Conservation (phyloP, 2,329 filamentous ascomycete genomes). For the Parastagonospora avenae region DNA sequence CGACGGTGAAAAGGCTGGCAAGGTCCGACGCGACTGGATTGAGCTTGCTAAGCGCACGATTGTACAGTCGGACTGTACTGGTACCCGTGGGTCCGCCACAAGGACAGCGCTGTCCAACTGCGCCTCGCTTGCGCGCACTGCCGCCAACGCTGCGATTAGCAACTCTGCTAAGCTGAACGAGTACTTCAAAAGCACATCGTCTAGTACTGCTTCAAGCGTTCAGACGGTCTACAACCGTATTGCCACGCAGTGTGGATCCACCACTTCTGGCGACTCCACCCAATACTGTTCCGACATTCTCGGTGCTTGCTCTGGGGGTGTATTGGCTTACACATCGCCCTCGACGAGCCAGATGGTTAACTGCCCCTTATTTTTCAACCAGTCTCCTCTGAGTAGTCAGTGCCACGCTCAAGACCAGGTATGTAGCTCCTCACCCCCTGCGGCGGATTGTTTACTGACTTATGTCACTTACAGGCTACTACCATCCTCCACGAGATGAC, state of each 20-base stretch:
- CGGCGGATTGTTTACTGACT: too few relatives aligned
- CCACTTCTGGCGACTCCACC: slow-evolving; percentile 54
- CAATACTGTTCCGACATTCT: slow-evolving; percentile 65
- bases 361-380: slow-evolving; percentile 63
- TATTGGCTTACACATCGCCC: slow-evolving; percentile 66
- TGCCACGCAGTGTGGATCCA: slow-evolving; percentile 59
- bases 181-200: slow-evolving; percentile 65
- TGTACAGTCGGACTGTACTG: slow-evolving; percentile 60
- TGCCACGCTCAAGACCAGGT: slow-evolving; percentile 67
- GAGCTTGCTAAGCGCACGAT: slow-evolving; percentile 55
- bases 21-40: slow-evolving; percentile 54
- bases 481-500: slow-evolving; percentile 69
- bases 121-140: slow-evolving; percentile 56
- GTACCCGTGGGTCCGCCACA: slow-evolving; percentile 51
- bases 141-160: slow-evolving; percentile 56
- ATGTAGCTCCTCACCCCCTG: too few relatives aligned
- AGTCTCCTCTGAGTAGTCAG: slow-evolving; percentile 53
- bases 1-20: slow-evolving; percentile 59
- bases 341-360: slow-evolving; percentile 60
- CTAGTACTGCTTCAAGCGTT: slow-evolving; percentile 55
- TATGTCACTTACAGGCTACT: slow-evolving; percentile 46
- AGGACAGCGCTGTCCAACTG: slow-evolving; percentile 59
- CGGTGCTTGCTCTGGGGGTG: slow-evolving; percentile 53
- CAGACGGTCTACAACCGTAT: slow-evolving; percentile 58
- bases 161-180: slow-evolving; percentile 59